A percentile compares a stretch with the other conserved stretches of the same genome.
phyloP scores from a whole-genome alignment of 2,329 filamentous ascomycete genomes.

The Calonectria pauciramosa region DNA sequence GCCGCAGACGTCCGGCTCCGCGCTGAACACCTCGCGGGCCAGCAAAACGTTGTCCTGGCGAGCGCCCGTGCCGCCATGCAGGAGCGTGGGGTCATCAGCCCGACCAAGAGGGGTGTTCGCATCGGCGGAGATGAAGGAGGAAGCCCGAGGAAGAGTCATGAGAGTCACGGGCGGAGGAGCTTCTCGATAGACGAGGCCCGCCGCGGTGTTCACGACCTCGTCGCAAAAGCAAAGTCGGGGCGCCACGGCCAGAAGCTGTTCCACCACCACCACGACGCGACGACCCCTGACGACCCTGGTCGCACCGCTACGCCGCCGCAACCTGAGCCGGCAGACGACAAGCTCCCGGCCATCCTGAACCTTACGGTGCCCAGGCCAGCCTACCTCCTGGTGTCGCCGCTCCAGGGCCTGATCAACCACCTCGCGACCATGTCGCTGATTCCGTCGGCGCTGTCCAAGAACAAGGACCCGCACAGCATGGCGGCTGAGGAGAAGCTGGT shows the following conservation, averaged over 20 bases:
- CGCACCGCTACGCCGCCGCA: slow-evolving; percentile 27
- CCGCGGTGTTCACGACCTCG: slow-evolving; percentile 62
- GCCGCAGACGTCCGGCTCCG: slow-evolving; percentile 78
- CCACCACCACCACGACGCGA: slow-evolving; percentile 8
- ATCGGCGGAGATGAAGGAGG: slow-evolving; percentile 65
- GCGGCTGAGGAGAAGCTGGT: slow-evolving; percentile 69
- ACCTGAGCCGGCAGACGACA: slow-evolving; percentile 39
- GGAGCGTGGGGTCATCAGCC: slow-evolving; percentile 44
- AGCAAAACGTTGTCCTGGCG: slow-evolving; percentile 66
- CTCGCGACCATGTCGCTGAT: slow-evolving; percentile 73
- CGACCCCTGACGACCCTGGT: slow-evolving; percentile 8
- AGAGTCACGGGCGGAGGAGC: slow-evolving; percentile 48
- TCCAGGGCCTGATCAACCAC: slow-evolving; percentile 71
- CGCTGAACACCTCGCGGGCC: slow-evolving; percentile 76
- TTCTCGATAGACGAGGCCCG: slow-evolving; percentile 64
- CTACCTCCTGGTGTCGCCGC: slow-evolving; percentile 78
- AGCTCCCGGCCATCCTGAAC: slow-evolving; percentile 49
- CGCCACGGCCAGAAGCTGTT: slow-evolving; percentile 35
- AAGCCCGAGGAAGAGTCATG: slow-evolving; percentile 55
- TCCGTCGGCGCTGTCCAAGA: slow-evolving; percentile 46
- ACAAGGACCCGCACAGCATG: slow-evolving; percentile 41
- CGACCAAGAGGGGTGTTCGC: slow-evolving; percentile 56
- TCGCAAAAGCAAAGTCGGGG: slow-evolving; percentile 54
- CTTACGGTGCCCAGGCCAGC: slow-evolving; percentile 58
- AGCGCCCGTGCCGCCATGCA: slow-evolving; percentile 51